These are phyloP conservation scores for Tetracentron sinense DNA, from an alignment of 164 flowering plant species.

Conservation along the genomic window DNA sequence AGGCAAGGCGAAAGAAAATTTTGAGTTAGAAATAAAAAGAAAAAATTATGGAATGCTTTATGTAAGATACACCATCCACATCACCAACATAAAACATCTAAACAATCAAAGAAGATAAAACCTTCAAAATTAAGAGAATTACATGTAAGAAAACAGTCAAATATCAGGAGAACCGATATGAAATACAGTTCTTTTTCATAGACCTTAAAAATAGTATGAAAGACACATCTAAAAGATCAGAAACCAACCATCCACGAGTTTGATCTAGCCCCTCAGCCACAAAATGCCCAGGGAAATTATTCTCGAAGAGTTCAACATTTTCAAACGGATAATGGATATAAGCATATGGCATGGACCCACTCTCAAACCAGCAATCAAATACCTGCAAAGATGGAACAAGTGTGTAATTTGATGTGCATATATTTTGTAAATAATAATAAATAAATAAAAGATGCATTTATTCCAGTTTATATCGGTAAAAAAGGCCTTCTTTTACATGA, in stretches of 20 bases:
- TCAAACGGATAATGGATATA: conserved; percentile 97
- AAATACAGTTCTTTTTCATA: not conserved
- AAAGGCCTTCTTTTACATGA: too few relatives aligned
- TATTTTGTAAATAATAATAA: not conserved
- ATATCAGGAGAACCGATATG: not conserved
- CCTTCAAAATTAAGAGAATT: not conserved
- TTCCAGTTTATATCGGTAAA: too few relatives aligned
- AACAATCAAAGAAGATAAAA: too few relatives aligned
- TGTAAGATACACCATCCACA: too few relatives aligned
- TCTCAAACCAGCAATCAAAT: conserved; percentile 99
- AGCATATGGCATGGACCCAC: conserved; percentile 99
- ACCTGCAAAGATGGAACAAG: conserved; percentile 44
- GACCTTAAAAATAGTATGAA: not conserved
- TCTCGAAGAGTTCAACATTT: conserved; percentile 84
- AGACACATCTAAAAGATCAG: not conserved
- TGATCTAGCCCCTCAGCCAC: conserved; percentile 99
- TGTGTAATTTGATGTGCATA: too few relatives aligned
- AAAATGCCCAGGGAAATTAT: conserved; percentile 94
- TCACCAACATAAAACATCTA: not conserved
- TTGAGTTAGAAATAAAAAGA: not conserved
- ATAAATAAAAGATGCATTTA: too few relatives aligned
- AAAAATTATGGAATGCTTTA: too few relatives aligned
- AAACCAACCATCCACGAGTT: conserved; percentile 95
- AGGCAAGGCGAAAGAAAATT: not conserved
- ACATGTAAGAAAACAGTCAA: not conserved